Evolutionary conservation across 805 yeast species (phyloP).

Genomic region (Torulaspora quercuum): DNA sequence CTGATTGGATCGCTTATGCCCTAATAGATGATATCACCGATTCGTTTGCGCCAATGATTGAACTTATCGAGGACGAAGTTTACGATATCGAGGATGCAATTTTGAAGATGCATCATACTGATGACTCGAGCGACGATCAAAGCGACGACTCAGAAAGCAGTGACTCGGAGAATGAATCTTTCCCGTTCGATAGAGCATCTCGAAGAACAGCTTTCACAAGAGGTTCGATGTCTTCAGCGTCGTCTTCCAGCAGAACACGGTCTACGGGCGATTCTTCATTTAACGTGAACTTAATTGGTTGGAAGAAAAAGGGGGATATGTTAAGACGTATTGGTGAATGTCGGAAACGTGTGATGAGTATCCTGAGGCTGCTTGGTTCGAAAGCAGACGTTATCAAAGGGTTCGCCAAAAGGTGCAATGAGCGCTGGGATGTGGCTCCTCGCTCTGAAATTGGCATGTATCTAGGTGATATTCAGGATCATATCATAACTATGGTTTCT

Average conservation of each 20-base stretch:
- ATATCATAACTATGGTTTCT: slow-evolving; percentile 95
- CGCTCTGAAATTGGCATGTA: slow-evolving; percentile 89
- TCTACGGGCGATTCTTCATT: slow-evolving; percentile 38
- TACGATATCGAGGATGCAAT: slow-evolving; percentile 93
- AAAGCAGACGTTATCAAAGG: slow-evolving; percentile 98
- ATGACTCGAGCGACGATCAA: slow-evolving; percentile 39
- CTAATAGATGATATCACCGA: slow-evolving; percentile 95
- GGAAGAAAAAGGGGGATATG: slow-evolving; percentile 95
- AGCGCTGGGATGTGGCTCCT: slow-evolving; percentile 76
- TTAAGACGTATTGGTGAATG: slow-evolving; percentile 92
- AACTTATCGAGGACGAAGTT: slow-evolving; percentile 89
- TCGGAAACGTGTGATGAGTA: slow-evolving; percentile 89
- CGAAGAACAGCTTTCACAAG: slow-evolving; percentile 21
- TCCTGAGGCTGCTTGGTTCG: slow-evolving; percentile 76
- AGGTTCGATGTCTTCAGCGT: slow-evolving; percentile 17
- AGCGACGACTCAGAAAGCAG: slow-evolving; percentile 37
- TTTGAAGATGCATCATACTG: slow-evolving; percentile 76
- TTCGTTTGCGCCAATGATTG: slow-evolving; percentile 95
- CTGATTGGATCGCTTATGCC: slow-evolving; percentile 98
- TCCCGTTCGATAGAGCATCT: slow-evolving; percentile 16
- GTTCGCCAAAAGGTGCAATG: slow-evolving; percentile 85
- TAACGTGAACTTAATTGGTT: slow-evolving; percentile 51
- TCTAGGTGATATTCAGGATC: slow-evolving; percentile 96
- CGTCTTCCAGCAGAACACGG: slow-evolving; percentile 26
- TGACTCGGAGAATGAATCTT: slow-evolving; percentile 20